Evolutionary conservation across 352 stramenopile species (phyloP), one percentile per base, ranked within the genome.

Genomic region (Phytophthora crassamura): DNA sequence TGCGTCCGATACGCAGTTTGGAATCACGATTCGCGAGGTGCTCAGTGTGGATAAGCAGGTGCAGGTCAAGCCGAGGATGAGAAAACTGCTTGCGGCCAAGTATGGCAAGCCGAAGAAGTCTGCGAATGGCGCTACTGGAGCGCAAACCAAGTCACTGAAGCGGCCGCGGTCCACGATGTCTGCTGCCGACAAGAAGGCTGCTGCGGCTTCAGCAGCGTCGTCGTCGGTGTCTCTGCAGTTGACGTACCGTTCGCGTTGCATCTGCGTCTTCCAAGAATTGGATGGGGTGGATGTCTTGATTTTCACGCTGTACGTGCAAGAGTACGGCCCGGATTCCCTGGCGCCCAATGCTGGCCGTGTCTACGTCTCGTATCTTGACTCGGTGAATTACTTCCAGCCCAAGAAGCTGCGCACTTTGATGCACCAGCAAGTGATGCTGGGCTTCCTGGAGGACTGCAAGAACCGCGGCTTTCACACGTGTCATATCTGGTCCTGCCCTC

Each of bases 401-500:
- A 95, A 94, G 64, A 95, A 94, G 56, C 74, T 93, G 16, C 86
- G 89, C 5, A 96, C 89, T 7, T 59, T 94, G 42, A 93, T 95
- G 85, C 88, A 96, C 49, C 89, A 96, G 63, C 82, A 95, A 15
- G 85, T 97, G 45, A 95, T 97, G 82, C 59, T 95, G 11, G 88
- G 84, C 4, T 97, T 95, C 41, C 59, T 97, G 5, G 84, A 95
- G 48, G 86, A 97, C 59, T 94, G 86, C 62, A 93, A 93, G 59
- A 83, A 95, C 49, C 88, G 86, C 38, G 89, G 89, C 6, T 96
- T 94, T 55, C 85, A 94, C 32, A 94, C 85, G 15, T 90, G 81
- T 18, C 89, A 96, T 56, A 96, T 97, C 67, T 97, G 89, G 89
- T 94, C 88, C n/a, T 97, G 89, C 54, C 89, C 89, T 30, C 89